These are phyloP conservation scores for Salix caprea DNA, from an alignment of 345 rosid genomes.

Conservation along the genomic window DNA sequence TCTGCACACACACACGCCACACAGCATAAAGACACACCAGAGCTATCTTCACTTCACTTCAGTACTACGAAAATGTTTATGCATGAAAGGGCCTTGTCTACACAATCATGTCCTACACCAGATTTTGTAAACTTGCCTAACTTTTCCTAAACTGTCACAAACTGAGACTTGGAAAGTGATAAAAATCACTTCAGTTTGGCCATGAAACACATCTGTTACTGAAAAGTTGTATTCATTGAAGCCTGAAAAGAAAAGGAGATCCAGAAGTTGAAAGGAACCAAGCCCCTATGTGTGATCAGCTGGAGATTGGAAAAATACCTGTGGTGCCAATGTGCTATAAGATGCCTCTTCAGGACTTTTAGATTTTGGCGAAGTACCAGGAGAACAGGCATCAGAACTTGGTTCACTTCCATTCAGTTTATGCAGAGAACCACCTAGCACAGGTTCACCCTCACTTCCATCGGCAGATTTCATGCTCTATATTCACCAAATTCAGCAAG, in stretches of 20 bases:
- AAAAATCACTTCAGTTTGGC: not conserved
- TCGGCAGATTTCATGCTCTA: conserved; percentile 66
- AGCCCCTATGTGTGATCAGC: not conserved
- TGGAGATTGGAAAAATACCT: conserved; percentile 41
- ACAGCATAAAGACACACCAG: not conserved
- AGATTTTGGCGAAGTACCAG: conserved; percentile 44
- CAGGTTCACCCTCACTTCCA: conserved; percentile 50
- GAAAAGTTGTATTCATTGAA: not conserved
- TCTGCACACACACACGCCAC: not conserved
- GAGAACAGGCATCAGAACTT: conserved; percentile 32
- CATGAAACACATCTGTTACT: not conserved
- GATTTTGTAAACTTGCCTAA: not conserved
- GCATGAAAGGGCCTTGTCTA: not conserved
- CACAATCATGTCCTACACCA: not conserved
- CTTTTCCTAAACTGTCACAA: not conserved
- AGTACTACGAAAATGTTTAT: not conserved
- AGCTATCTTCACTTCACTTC: not conserved
- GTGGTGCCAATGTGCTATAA: conserved; percentile 36
- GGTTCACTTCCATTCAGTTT: conserved; percentile 54
- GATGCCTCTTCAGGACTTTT: conserved; percentile 41
- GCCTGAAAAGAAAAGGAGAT: not conserved
- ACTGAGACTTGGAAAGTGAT: not conserved
- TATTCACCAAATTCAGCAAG: conserved; percentile 10
- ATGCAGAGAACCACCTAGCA: conserved; percentile 28
- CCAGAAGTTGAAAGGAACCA: not conserved